These are phyloP conservation scores for Oemleria cerasiformis DNA, from an alignment of 306 rosid species.

Conservation along the genomic window DNA sequence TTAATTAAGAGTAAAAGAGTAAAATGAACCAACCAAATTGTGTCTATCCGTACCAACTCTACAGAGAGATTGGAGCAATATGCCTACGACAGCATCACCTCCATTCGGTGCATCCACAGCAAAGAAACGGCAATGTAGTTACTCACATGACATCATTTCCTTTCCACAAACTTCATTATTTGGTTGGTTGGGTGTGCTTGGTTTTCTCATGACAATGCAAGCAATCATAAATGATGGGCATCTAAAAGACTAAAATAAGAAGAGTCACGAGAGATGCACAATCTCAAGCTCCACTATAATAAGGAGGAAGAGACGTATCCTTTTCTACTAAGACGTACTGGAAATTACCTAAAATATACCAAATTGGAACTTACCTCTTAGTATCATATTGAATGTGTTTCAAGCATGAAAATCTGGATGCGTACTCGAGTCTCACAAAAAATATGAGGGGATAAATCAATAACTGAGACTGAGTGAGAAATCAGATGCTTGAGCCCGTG, in stretches of 20 bases:
- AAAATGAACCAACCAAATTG: too few relatives aligned
- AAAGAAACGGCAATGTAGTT: background rate
- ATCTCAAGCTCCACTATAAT: background rate
- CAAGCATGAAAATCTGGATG: too few relatives aligned
- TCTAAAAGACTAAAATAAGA: background rate
- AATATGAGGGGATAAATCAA: too few relatives aligned
- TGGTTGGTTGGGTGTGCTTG: background rate
- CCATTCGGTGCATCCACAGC: background rate
- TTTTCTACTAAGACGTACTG: background rate
- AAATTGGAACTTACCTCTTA: too few relatives aligned
- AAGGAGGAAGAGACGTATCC: background rate
- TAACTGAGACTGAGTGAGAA: too few relatives aligned
- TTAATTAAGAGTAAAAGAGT: too few relatives aligned
- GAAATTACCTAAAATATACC: too few relatives aligned
- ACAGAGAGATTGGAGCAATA: too few relatives aligned
- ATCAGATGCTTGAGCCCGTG: too few relatives aligned
- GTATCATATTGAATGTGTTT: too few relatives aligned
- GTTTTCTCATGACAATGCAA: background rate
- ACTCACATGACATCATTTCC: background rate
- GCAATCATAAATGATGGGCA: background rate
- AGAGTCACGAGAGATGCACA: background rate
- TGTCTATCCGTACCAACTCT: too few relatives aligned
- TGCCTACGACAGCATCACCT: background rate
- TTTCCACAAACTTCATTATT: background rate
- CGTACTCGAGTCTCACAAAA: too few relatives aligned